Evolutionary conservation across 1,284 basidiomycete species (phyloP).

Genomic region (Cryptococcus wingfieldii): DNA sequence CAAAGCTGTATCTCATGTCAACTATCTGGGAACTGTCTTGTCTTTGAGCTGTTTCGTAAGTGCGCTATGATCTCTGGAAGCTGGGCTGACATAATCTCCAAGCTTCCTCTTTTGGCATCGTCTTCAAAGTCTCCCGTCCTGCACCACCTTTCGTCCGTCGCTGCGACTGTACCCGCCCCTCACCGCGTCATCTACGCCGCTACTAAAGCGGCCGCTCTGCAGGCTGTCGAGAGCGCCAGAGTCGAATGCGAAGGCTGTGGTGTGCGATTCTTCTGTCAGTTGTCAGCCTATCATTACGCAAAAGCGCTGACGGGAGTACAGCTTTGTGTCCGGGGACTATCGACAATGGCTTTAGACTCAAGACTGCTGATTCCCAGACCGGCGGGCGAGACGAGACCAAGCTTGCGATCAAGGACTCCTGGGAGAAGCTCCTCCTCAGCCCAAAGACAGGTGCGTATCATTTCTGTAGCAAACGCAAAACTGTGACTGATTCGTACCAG

Average conservation of each 20-base stretch:
- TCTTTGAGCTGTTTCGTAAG: constrained; percentile 51
- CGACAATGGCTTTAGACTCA: constrained; percentile 72
- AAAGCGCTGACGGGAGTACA: constrained; percentile 4
- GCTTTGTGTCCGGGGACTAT: constrained; percentile 49
- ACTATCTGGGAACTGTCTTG: constrained; percentile 51
- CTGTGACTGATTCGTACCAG: constrained; percentile 14
- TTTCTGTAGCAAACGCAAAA: neutral
- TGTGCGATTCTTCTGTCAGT: constrained; percentile 47
- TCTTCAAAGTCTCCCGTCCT: constrained; percentile 69
- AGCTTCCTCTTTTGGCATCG: constrained; percentile 72
- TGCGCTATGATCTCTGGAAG: neutral
- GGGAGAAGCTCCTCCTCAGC: constrained; percentile 37
- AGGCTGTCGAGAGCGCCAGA: constrained; percentile 72
- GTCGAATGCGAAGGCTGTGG: constrained; percentile 48
- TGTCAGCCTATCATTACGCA: neutral
- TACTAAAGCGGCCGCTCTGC: constrained; percentile 73
- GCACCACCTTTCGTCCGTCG: constrained; percentile 73
- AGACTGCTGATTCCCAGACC: constrained; percentile 56
- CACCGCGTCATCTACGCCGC: constrained; percentile 79
- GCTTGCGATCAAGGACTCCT: constrained; percentile 31
- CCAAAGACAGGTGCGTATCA: constrained; percentile 29
- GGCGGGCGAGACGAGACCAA: constrained; percentile 36
- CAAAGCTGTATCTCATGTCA: constrained; percentile 46
- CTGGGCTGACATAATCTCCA: neutral
- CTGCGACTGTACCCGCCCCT: constrained; percentile 75